A percentile compares a stretch with the other conserved stretches of the same genome.
Conservation (phyloP, 345 rosid genomes). For the Adansonia digitata region DNA sequence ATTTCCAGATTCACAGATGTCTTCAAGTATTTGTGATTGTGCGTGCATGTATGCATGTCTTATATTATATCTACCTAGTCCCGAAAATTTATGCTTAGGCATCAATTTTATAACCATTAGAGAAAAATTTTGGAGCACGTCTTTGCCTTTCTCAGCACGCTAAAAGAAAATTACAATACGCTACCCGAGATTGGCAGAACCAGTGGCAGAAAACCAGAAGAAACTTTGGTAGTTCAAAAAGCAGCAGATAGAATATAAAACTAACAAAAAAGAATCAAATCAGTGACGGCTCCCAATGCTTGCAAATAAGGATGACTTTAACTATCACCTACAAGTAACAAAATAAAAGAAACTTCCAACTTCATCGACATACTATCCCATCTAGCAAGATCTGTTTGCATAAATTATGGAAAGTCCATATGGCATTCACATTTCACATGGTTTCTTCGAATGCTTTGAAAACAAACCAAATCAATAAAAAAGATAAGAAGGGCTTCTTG, state of each 20-base stretch:
- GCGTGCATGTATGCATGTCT: background rate
- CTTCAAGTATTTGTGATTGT: background rate
- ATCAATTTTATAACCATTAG: background rate
- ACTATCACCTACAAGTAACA: background rate
- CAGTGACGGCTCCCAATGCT: background rate
- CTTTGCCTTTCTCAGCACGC: background rate
- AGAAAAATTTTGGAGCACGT: background rate
- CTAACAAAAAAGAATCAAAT: background rate
- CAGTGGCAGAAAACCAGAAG: background rate
- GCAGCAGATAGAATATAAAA: background rate
- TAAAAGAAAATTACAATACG: background rate
- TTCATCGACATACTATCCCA: background rate
- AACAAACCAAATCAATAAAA: background rate
- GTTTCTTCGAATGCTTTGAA: background rate
- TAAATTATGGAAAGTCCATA: background rate
- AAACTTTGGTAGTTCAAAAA: background rate
- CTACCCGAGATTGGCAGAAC: background rate
- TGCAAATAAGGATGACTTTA: background rate
- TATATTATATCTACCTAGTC: background rate
- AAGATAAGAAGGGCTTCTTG: background rate
- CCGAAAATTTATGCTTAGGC: background rate
- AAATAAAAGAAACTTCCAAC: background rate
- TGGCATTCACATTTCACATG: background rate
- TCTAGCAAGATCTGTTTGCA: background rate
- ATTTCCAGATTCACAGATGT: background rate